A percentile compares a stretch with the other conserved stretches of the same genome.
Evolutionary conservation across 345 rosid genomes (phyloP).

Genomic region (Noccaea caerulescens): DNA sequence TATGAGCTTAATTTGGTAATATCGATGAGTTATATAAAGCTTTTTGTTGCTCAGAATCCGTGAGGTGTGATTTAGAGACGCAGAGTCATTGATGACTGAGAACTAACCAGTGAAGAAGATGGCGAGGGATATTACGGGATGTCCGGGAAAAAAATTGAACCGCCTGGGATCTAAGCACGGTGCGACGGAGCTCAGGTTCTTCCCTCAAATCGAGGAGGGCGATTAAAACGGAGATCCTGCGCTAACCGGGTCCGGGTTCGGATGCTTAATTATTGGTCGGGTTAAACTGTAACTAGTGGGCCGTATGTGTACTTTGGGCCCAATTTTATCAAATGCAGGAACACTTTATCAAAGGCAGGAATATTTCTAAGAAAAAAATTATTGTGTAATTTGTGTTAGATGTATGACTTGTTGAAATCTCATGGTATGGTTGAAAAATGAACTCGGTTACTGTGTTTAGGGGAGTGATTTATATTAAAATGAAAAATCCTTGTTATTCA

Average conservation of each 20-base stretch:
- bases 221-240: conserved; percentile 36
- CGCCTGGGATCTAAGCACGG: conserved; percentile 31
- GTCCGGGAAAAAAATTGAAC: conserved; percentile 12
- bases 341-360: too few relatives aligned
- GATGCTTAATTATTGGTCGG: conserved; percentile 10
- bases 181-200: conserved; percentile 28
- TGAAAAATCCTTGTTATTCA: too few relatives aligned
- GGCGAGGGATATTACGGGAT: conserved; percentile 8
- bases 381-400: too few relatives aligned
- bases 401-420: too few relatives aligned
- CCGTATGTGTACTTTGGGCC: conserved; percentile 21
- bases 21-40: conserved; percentile 28
- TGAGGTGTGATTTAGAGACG: conserved; percentile 13
- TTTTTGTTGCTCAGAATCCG: conserved; percentile 4
- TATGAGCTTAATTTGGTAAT: conserved; percentile 28
- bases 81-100: conserved; percentile 27
- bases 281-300: conserved; percentile 23
- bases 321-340: background rate
- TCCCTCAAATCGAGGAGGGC: conserved; percentile 33
- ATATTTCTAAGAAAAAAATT: too few relatives aligned
- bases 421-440: too few relatives aligned
- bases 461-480: too few relatives aligned
- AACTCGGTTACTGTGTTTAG: too few relatives aligned
- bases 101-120: conserved; percentile 38
- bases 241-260: conserved; percentile 31